A percentile compares a stretch with the other conserved stretches of the same genome.
Conservation (phyloP, 441 rosid genomes). For the Codiaeum variegatum region DNA sequence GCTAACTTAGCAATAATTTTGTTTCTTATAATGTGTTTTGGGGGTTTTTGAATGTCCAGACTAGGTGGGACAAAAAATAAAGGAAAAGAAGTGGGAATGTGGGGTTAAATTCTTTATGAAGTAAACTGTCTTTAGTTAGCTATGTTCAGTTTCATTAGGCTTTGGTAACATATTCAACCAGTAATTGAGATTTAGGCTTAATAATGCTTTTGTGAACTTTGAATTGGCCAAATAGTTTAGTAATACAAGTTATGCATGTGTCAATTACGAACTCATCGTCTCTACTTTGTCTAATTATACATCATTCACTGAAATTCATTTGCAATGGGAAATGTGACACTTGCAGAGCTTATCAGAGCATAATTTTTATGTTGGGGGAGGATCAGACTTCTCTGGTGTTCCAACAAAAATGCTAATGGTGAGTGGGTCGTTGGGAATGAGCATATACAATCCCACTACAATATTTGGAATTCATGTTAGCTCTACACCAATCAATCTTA, state of each 20-base stretch:
- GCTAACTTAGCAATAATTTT: not conserved
- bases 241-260: not conserved
- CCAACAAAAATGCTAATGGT: slow-evolving; percentile 72
- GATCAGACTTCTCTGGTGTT: slow-evolving; percentile 77
- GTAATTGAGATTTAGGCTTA: not conserved
- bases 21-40: not conserved
- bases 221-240: not conserved
- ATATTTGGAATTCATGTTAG: slow-evolving; percentile 84
- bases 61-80: not conserved
- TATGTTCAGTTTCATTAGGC: not conserved
- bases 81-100: not conserved
- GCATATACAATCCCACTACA: slow-evolving; percentile 69
- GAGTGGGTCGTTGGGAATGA: slow-evolving; percentile 61
- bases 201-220: not conserved
- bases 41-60: not conserved
- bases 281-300: not conserved
- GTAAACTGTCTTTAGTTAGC: not conserved
- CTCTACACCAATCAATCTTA: slow-evolving; percentile 62
- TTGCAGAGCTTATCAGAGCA: slow-evolving; percentile 60
- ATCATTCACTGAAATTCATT: not conserved
- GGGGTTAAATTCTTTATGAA: not conserved
- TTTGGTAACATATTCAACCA: not conserved
- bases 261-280: not conserved
- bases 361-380: slow-evolving; percentile 75
- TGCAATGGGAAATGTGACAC: slow-evolving; percentile 9